Base-by-base conservation (phyloP, 768 basidiomycete genomes). In the Boletus tomentosulus region DNA sequence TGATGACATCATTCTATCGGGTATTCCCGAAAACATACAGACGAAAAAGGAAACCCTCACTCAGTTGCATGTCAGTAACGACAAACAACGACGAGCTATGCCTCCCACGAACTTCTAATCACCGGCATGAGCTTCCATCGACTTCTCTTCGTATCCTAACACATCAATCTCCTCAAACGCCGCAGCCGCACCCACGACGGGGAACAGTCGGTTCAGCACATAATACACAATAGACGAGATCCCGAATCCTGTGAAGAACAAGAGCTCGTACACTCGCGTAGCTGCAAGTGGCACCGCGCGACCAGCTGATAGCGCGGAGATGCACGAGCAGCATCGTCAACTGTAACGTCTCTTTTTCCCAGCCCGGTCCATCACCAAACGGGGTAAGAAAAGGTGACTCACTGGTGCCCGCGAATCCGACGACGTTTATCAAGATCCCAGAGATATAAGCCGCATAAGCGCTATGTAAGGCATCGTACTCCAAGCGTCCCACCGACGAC, bases 161-260 rank as follows among this genome's bases (percentile, higher is more conserved):
- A 79, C 73, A 57, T 88, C 86, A 8, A 81, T 59, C 66, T 87
- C 84, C 50, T 78, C 64, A 62, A 86, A 87, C 38, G 57, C 67
- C 28, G 66, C 56, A 30, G 71, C 71, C 42, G 71, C 66, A 22
- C 84, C 85, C 10, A 73, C 75, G 3, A 81, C 78, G 3, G 89
- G 87, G 70, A 79, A 88, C 22, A 77, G n/a, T 50, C 68, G 61
- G 71, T 84, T 87, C 43, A 86, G 75, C 39, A 69, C 28, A 62
- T 73, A 79, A 69, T 92, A 93, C 42, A 86, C 64, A 54, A 87
- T 46, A 9, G 80, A 74, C 2, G 89, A 87, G 41, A 85, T 78
- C 30, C 81, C 82, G 59, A 90, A 87, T 28, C 90, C 90, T n/a
- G 86, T 86, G 71, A 92, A 87, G 78, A 91, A 93, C 12, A 87